Conservation (phyloP, 2,329 filamentous ascomycete genomes). For the Trichoderma asperellum region DNA sequence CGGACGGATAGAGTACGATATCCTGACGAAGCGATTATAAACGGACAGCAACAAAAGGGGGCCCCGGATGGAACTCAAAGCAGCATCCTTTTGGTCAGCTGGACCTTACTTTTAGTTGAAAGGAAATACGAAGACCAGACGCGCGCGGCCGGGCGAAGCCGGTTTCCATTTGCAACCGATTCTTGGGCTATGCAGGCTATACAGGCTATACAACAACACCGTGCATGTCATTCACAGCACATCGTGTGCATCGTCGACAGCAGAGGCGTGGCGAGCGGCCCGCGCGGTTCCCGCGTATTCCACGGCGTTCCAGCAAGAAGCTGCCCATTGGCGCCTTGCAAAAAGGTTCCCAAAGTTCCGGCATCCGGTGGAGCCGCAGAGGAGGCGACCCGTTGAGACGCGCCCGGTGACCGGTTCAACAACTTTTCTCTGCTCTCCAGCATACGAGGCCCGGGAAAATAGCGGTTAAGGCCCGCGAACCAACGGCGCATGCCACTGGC, state of each 20-base stretch:
- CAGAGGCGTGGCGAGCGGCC: neutral
- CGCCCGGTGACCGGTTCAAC: neutral
- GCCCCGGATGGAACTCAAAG: neutral
- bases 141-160: constrained; percentile 15
- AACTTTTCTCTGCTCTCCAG: neutral
- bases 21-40: neutral
- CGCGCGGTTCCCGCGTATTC: neutral
- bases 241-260: neutral
- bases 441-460: neutral
- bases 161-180: neutral
- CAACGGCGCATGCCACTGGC: neutral
- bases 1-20: neutral
- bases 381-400: constrained; percentile 1
- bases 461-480: neutral
- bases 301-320: neutral
- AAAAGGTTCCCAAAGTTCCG: constrained; percentile 27
- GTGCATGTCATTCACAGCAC: neutral
- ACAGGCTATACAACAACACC: no score
- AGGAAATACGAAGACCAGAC: neutral
- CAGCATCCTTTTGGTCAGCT: constrained; percentile 1
- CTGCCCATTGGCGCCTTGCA: constrained; percentile 10
- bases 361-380: neutral
- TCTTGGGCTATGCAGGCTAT: neutral
- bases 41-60: neutral
- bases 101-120: neutral